Conservation (phyloP, 257 asterid genomes). For the Lycium ferocissimum region DNA sequence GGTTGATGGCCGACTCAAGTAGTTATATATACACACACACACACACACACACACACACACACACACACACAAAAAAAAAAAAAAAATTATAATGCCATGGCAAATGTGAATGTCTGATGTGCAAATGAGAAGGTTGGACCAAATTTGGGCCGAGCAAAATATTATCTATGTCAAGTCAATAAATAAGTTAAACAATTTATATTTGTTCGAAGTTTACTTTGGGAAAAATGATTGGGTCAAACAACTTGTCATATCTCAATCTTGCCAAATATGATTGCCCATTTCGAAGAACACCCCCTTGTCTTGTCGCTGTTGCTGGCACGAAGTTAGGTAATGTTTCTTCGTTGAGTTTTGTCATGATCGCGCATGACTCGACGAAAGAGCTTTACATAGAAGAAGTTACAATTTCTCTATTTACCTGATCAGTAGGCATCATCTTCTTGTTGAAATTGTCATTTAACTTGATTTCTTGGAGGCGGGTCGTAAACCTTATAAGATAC, state of each 20-base stretch:
- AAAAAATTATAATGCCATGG: background rate
- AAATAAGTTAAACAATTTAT: too few relatives aligned
- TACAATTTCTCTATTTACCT: too few relatives aligned
- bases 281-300: too few relatives aligned
- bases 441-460: background rate
- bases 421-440: background rate
- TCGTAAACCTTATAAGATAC: background rate
- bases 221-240: background rate
- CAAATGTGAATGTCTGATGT: background rate
- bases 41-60: background rate
- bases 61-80: background rate
- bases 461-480: rapidly evolving
- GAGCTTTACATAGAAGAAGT: too few relatives aligned
- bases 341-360: too few relatives aligned
- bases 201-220: background rate
- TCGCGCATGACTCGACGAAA: too few relatives aligned
- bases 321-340: too few relatives aligned
- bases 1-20: background rate
- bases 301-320: too few relatives aligned
- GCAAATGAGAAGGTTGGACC: background rate
- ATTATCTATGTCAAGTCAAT: background rate
- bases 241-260: background rate
- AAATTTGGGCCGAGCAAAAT: background rate
- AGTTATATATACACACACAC: background rate
- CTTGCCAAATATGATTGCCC: background rate